Conservation (phyloP, 2,329 filamentous ascomycete genomes). For the Juglanconis juglandina region DNA sequence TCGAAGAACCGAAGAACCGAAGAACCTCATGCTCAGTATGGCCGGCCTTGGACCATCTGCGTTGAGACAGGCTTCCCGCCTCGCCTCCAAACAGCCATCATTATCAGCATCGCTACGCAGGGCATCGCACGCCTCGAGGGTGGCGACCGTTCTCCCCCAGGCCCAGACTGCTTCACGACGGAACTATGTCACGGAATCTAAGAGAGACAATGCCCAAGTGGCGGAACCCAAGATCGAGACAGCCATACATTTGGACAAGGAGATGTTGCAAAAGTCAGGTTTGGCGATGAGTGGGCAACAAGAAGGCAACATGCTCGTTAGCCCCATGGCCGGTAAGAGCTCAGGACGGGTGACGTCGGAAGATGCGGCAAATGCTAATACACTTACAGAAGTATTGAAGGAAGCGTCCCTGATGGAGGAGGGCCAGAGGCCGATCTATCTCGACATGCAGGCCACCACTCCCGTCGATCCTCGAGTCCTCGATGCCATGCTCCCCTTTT, state of each 20-base stretch:
- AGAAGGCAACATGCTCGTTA: slow-evolving; percentile 67
- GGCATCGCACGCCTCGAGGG: slow-evolving; percentile 31
- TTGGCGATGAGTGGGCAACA: slow-evolving; percentile 49
- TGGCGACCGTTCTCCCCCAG: slow-evolving; percentile 27
- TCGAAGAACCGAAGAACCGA: background rate
- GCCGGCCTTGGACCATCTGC: slow-evolving; percentile 63
- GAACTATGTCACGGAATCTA: slow-evolving; percentile 81
- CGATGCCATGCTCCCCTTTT: slow-evolving; percentile 94
- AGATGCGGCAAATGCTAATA: background rate
- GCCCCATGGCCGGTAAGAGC: slow-evolving; percentile 65
- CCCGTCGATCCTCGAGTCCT: slow-evolving; percentile 91
- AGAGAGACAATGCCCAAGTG: slow-evolving; percentile 75
- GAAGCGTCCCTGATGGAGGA: slow-evolving; percentile 91
- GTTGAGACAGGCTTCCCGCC: slow-evolving; percentile 70
- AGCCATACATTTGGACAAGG: slow-evolving; percentile 81
- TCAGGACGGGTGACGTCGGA: background rate
- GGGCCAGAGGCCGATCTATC: slow-evolving; percentile 89
- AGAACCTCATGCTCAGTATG: slow-evolving; percentile 41
- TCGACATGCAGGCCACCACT: slow-evolving; percentile 97
- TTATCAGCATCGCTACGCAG: slow-evolving; percentile 33
- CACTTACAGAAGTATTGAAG: slow-evolving; percentile 68
- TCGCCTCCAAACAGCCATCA: slow-evolving; percentile 42
- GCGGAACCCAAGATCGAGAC: slow-evolving; percentile 79
- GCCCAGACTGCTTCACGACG: slow-evolving; percentile 38
- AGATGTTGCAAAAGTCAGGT: slow-evolving; percentile 68